phyloP scores from a whole-genome alignment of 2,329 filamentous ascomycete genomes.

The Fusarium vanettenii region DNA sequence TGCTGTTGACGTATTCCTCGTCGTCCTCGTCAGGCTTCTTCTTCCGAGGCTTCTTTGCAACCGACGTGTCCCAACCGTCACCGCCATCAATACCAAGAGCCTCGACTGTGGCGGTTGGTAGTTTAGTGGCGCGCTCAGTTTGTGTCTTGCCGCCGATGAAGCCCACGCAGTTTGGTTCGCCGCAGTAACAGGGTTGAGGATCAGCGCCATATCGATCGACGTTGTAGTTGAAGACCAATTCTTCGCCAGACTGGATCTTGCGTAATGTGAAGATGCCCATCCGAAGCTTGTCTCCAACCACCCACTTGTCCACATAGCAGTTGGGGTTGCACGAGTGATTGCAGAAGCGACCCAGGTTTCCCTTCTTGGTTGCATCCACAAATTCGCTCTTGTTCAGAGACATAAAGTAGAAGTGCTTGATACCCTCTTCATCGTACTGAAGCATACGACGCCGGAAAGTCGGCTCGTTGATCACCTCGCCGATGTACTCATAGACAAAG shows the following conservation, averaged over 20 bases:
- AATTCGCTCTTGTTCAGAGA: constrained; percentile 96
- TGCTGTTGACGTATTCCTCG: constrained; percentile 93
- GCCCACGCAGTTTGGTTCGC: constrained; percentile 91
- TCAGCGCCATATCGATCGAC: constrained; percentile 98
- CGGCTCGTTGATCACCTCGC: constrained; percentile 95
- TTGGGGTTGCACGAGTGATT: constrained; percentile 99
- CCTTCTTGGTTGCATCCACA: constrained; percentile 96
- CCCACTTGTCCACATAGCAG: constrained; percentile 99
- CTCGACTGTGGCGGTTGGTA: constrained; percentile 90
- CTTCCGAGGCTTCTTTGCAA: constrained; percentile 90
- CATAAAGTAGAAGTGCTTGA: constrained; percentile 99
- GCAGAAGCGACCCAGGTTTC: constrained; percentile 96
- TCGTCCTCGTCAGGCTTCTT: constrained; percentile 93
- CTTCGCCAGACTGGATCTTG: constrained; percentile 86
- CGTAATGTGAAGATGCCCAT: constrained; percentile 99
- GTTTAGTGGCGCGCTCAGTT: constrained; percentile 92
- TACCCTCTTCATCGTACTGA: constrained; percentile 94
- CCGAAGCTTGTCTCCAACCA: constrained; percentile 94
- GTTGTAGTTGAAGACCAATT: constrained; percentile 99
- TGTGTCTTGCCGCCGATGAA: constrained; percentile 98
- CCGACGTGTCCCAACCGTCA: constrained; percentile 90
- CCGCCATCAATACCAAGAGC: constrained; percentile 94
- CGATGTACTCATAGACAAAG: constrained; percentile 98
- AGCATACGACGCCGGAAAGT: constrained; percentile 91
- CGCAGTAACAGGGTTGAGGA: constrained; percentile 96